Evolutionary conservation across 73 alveolate genomes (phyloP), one percentile per base, ranked within the genome.

Genomic region (Paramecium sexaurelia): DNA sequence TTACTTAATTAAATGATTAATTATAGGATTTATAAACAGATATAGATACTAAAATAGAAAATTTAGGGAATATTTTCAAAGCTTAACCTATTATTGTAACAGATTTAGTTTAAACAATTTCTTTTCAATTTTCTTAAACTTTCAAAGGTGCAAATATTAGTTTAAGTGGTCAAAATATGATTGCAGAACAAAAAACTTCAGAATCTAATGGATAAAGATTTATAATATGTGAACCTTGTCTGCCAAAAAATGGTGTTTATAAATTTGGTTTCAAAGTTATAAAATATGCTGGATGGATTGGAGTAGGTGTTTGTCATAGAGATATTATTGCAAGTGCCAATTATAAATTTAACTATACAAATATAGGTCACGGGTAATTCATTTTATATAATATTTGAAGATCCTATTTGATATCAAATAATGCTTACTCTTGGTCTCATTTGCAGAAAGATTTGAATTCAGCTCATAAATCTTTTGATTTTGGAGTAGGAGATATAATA

Each of bases 261-360:
- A 78, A 78, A 78, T 78, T 40, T 78, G 90, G 55, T 17, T 78
- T 78, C 22, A 78, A 78, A 15, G 40, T 78, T 2, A 43, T 78
- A 27, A 78, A 78, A 78, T 78, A 78, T 78, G 71, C 90, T 17
- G 90, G 90, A 32, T 78, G 90, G 90, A 78, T 78, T 24, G 90
- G 90, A 41, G 47, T 78, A 5, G 90, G 90, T 8, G 68, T 78
- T 22, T 78, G 90, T 26, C 90, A 78, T 43, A 78, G 55, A 78
- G 90, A 78, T 15, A 43, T 78, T 5, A 78, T 78, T 24, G 90
- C 55, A 2, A 41, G 55, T 40, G 43, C 90, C 1, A 78, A 45
- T 45, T 78, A 78, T 10, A 78, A 78, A 26, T 78, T 78, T 24
- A 32, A 78, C 17, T 78, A 78, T 11, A 78, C 90, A 0, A 78